phyloP scores from a whole-genome alignment of 208 protist genomes.

The Porcisia hertigi region DNA sequence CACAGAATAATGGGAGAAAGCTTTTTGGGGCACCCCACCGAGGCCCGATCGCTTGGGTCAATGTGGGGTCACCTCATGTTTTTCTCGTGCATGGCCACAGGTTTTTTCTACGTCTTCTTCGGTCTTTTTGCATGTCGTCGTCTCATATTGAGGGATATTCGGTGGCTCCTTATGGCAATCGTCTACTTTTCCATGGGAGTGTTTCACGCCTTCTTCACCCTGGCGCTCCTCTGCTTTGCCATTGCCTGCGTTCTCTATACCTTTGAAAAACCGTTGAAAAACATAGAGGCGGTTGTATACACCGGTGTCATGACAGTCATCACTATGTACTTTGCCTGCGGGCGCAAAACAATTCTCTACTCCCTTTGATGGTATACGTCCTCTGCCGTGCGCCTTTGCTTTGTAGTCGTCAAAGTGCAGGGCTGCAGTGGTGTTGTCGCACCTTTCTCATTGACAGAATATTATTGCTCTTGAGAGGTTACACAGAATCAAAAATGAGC shows the following conservation, averaged over 20 bases:
- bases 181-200: conserved; percentile 68
- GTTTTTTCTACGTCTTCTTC: conserved; percentile 56
- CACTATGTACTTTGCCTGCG: conserved; percentile 75
- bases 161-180: conserved; percentile 55
- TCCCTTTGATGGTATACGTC: conserved; percentile 37
- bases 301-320: conserved; percentile 60
- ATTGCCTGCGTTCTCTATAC: conserved; percentile 65
- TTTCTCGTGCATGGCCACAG: conserved; percentile 49
- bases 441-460: background rate
- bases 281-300: conserved; percentile 60
- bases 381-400: background rate
- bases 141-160: conserved; percentile 53
- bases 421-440: background rate
- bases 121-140: conserved; percentile 64
- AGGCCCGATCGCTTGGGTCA: conserved; percentile 16
- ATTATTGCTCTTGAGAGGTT: background rate
- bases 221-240: conserved; percentile 63
- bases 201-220: conserved; percentile 68
- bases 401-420: background rate
- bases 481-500: background rate
- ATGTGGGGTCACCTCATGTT: conserved; percentile 73
- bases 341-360: conserved; percentile 70
- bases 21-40: conserved; percentile 27
- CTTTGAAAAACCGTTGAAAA: conserved; percentile 43
- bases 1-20: conserved; percentile 19